Base-by-base conservation (phyloP, 2,329 filamentous ascomycete species). In the Aspergillus phoenicis region DNA sequence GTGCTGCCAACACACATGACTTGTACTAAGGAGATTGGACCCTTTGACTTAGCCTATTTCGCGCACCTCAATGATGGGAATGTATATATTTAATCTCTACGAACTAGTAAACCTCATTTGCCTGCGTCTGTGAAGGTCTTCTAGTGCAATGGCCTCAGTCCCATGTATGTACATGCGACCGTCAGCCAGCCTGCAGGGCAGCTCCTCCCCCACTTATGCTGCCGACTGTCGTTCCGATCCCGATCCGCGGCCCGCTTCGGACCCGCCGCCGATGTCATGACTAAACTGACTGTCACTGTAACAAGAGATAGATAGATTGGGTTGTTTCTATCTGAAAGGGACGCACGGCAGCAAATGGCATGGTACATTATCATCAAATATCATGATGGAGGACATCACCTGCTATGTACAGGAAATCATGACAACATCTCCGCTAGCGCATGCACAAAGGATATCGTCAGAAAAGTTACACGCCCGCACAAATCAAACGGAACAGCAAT, bases 161-260 rank as follows among this genome's bases (percentile, higher is more conserved):
- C n/a, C 11, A 28, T 36, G 33, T 11, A 36, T 5, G 11, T 5
- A 13, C 5, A 36, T 36, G 33, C 33, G 33, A 36, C 33, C 2
- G 33, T 13, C 11, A 36, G 11, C 11, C 33, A 13, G 33, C 11
- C 33, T 36, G 11, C 33, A 36, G 33, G 33, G 33, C 33, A 36
- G 11, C 11, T 41, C 11, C 17, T 47, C 41, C 41, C 41, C 41
- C 41, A 56, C 39, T 11, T 22, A 10, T 15, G 26, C 24, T 45
- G 52, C 52, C 38, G 28, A 22, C 24, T 36, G 26, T 45, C 4
- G n/a, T 33, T 22, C 53, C 53, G 39, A 33, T 58, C 58, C 62
- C 64, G 62, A 64, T 59, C 64, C 62, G 62, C 64, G 62, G 64
- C 49, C 62, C 62, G 61, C 58, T 24, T 59, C 58, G 56, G 52